Conservation (phyloP, 2,329 filamentous ascomycete genomes). For the Pseudocercospora musae region DNA sequence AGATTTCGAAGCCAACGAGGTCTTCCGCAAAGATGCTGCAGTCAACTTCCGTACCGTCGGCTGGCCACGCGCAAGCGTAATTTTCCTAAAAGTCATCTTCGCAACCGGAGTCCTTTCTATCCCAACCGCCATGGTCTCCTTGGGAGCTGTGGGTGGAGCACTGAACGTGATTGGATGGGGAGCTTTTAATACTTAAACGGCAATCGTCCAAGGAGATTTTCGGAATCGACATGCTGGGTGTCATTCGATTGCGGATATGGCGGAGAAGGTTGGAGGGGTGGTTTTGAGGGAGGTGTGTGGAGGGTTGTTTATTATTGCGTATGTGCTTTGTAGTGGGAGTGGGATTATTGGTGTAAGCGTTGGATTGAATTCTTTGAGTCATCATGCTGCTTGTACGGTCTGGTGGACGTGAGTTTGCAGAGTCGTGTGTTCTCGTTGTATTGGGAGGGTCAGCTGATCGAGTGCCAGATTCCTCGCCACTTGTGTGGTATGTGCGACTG, state of each 20-base stretch:
- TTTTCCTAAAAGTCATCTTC: slow-evolving; percentile 54
- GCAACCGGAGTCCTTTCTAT: slow-evolving; percentile 51
- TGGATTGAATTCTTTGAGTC: slow-evolving; percentile 58
- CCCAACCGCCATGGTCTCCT: slow-evolving; percentile 47
- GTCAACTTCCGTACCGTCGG: slow-evolving; percentile 54
- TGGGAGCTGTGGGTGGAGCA: slow-evolving; percentile 49
- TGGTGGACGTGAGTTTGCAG: slow-evolving; percentile 41
- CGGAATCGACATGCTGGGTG: slow-evolving; percentile 51
- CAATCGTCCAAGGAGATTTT: slow-evolving; percentile 44
- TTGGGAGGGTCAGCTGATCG: neutral
- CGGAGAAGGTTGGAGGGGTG: slow-evolving; percentile 52
- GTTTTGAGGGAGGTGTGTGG: slow-evolving; percentile 54
- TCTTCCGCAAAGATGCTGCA: slow-evolving; percentile 50
- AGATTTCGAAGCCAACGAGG: slow-evolving; percentile 42
- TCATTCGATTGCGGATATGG: slow-evolving; percentile 58
- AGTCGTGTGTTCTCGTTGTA: too few relatives aligned
- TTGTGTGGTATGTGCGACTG: slow-evolving; percentile 48
- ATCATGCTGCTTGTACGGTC: slow-evolving; percentile 58
- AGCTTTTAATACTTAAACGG: slow-evolving; percentile 49
- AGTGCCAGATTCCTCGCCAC: slow-evolving; percentile 47
- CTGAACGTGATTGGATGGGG: slow-evolving; percentile 50
- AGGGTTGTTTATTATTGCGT: slow-evolving; percentile 56
- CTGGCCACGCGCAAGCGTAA: slow-evolving; percentile 51
- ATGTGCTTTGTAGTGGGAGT: slow-evolving; percentile 54
- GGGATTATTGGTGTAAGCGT: slow-evolving; percentile 60